Evolutionary conservation across 192 early-diverging fungal genomes (phyloP), one percentile per base, ranked within the genome.

Genomic region (Umbelopsis isabellina): DNA sequence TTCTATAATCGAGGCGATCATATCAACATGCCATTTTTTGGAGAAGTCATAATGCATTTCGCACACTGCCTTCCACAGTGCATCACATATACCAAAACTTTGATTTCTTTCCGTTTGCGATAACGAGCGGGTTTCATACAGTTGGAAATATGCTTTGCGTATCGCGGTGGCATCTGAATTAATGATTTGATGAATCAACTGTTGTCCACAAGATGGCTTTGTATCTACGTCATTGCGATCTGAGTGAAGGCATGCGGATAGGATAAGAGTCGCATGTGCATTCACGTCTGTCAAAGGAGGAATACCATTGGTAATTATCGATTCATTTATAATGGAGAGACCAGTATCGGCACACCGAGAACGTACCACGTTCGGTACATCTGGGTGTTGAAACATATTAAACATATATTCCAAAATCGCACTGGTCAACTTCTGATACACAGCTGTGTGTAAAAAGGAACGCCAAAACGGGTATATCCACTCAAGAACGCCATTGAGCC

Each of bases 331-430:
- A 20, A 80, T 55, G 1, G 68, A 53, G 10, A 80, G 23, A 1
- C 67, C 78, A 12, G 70, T 44, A 20, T 72, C 61, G 9, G 53
- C 49, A 33, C 58, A 72, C 51, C 55, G 52, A 1, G 74, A 58
- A 13, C 65, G 66, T 18, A 55, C 68, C 45, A 75, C 27, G 3
- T 25, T 20, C 9, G 74, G 48, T 71, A 67, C 72, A 10, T 49
- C 52, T 1, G 48, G 16, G 27, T 66, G 67, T 67, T 80, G 78
- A 51, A 80, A 75, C 12, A 69, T 65, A 3, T 67, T 71, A 51
- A 80, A 67, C 44, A 72, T 27, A 1, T 67, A 66, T 4, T 69
- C 67, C 4, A 80, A 27, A 41, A 80, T 64, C 22, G 51, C 25
- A 4, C 69, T 45, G 12, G 78, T 80, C 4, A 80, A 46, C 4